phyloP scores from a whole-genome alignment of 768 basidiomycete species.

The Termitomyces sp. region DNA sequence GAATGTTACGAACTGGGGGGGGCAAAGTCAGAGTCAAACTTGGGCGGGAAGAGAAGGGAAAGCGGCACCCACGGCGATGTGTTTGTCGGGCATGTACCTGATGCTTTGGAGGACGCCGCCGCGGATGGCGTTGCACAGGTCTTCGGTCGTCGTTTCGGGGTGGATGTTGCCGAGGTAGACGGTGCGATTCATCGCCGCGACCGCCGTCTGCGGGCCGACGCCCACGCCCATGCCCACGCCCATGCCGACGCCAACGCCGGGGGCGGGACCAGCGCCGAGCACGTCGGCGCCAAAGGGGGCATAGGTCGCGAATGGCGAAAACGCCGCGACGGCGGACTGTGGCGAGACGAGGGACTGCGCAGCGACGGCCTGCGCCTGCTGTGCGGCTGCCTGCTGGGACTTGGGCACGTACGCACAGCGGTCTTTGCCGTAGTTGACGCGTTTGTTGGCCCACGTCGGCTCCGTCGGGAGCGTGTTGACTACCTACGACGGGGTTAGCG shows the following conservation, averaged over 20 bases:
- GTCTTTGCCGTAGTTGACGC: conserved; percentile 98
- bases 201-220: conserved; percentile 24
- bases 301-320: conserved; percentile 49
- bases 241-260: conserved; percentile 17
- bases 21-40: too few relatives aligned
- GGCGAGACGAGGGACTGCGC: conserved; percentile 61
- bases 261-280: conserved; percentile 27
- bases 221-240: too few relatives aligned
- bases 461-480: conserved; percentile 91
- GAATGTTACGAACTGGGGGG: conserved; percentile 84
- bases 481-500: conserved; percentile 45
- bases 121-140: conserved; percentile 92
- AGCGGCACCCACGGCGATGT: too few relatives aligned
- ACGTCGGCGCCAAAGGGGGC: conserved; percentile 45
- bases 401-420: conserved; percentile 97
- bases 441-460: conserved; percentile 90
- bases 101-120: conserved; percentile 97
- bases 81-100: conserved; percentile 94
- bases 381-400: conserved; percentile 85
- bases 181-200: conserved; percentile 66
- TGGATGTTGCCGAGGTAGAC: conserved; percentile 97
- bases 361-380: conserved; percentile 83
- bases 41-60: too few relatives aligned
- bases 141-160: conserved; percentile 92
- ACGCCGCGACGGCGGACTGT: conserved; percentile 39